phyloP scores from a whole-genome alignment of 2,329 filamentous ascomycete species.

The Trichoderma polysporum region DNA sequence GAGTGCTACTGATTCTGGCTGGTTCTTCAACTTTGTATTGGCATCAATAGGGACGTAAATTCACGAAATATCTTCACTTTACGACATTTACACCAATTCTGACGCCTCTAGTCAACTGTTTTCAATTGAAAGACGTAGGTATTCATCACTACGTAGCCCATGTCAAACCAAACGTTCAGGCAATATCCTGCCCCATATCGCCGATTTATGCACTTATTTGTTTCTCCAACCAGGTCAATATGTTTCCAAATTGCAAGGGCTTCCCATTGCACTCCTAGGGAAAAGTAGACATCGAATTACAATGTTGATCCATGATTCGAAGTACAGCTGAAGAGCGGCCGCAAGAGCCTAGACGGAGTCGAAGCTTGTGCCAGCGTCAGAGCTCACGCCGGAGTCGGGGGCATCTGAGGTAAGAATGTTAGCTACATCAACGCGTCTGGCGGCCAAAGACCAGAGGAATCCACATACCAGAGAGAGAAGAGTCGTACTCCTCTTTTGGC shows the following conservation, averaged over 20 bases:
- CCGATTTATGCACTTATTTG: not conserved
- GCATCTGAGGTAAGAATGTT: not conserved
- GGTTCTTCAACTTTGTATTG: not conserved
- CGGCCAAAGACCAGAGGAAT: not conserved
- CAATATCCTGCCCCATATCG: not conserved
- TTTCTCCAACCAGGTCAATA: not conserved
- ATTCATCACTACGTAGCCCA: not conserved
- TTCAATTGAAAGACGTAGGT: not conserved
- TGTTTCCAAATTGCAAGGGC: not conserved
- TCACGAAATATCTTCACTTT: not conserved
- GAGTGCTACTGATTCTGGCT: too few species aligned
- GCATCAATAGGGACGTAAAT: not conserved
- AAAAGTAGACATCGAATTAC: not conserved
- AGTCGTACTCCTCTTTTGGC: slow-evolving; percentile 27
- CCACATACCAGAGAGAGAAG: slow-evolving; percentile 30
- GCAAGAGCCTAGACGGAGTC: not conserved
- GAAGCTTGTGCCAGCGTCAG: slow-evolving; percentile 15
- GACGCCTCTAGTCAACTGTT: not conserved
- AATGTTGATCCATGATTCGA: not conserved
- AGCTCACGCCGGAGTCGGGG: slow-evolving; percentile 4
- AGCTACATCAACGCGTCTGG: not conserved
- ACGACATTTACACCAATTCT: not conserved
- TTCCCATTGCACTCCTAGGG: not conserved
- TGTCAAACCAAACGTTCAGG: not conserved
- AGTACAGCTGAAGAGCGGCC: not conserved